Evolutionary conservation across 2,329 filamentous ascomycete genomes (phyloP), one percentile per base, ranked within the genome.

Genomic region (Monilinia laxa): DNA sequence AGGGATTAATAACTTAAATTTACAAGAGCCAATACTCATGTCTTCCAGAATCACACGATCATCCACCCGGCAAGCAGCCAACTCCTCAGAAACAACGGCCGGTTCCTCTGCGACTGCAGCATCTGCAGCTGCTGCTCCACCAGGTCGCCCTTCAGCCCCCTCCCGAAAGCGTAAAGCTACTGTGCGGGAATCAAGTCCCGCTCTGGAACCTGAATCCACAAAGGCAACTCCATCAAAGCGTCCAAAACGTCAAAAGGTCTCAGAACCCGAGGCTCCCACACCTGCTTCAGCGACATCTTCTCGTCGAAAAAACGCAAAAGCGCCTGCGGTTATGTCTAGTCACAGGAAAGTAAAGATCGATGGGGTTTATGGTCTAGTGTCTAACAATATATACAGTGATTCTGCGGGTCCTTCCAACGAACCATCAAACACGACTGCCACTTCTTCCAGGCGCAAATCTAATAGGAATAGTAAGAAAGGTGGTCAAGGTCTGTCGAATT

Each of bases 21-120:
- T 62, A 67, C 59, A 62, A 68, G 68, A 66, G 38, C 70, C 73
- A 67, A 70, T 83, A 89, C 91, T 94, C 88, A 97, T 97, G 93
- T 92, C 91, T 87, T 83, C 88, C 86, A 97, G 93, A 91, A 89
- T 95, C 76, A 97, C 94, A 84, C 92, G 94, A 84, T 95, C 93
- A 76, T 90, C 93, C 80, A 90, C 93, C 83, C 93, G 93, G 84
- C 89, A 92, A 86, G 91, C 91, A 82, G 90, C 91, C 78, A 86
- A 76, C 73, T 71, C 76, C 70, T 71, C 74, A 72, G 69, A 74
- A 62, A 71, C 75, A 59, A 73, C 78, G 75, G 74, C 62, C 63
- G 62, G 54, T 20, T 67, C 76, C 70, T 75, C 80, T 76, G 77
- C 80, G 70, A 75, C 79, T 76, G 77, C 80, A 68, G 75, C 77